Evolutionary conservation across 2,329 filamentous ascomycete genomes (phyloP).

Genomic region (Peltaster fructicola): DNA sequence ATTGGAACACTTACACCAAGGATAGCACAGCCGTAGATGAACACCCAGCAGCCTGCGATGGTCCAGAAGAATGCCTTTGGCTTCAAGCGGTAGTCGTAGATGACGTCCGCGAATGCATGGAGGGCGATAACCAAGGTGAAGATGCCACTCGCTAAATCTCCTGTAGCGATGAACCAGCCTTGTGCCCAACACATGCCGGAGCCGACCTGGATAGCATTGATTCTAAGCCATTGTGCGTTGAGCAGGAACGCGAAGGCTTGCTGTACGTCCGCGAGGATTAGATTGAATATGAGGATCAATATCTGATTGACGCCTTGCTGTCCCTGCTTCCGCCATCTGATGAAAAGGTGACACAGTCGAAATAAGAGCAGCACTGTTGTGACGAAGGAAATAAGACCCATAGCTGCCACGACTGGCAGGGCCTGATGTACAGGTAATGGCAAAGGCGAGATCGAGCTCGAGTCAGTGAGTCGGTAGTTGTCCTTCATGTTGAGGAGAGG

Average conservation of each 20-base stretch:
- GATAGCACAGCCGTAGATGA: conserved; percentile 39
- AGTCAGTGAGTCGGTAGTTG: too few species aligned
- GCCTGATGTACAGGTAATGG: conserved; percentile 21
- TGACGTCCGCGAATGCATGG: conserved; percentile 46
- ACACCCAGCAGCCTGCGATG: conserved; percentile 37
- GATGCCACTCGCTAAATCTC: conserved; percentile 46
- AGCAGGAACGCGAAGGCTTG: conserved; percentile 46
- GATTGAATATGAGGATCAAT: conserved; percentile 48
- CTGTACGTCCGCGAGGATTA: conserved; percentile 49
- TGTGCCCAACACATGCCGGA: conserved; percentile 41
- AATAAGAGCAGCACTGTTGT: conserved; percentile 26
- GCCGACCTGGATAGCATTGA: conserved; percentile 34
- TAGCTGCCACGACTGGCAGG: conserved; percentile 27
- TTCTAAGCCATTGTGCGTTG: conserved; percentile 39
- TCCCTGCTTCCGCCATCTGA: conserved; percentile 22
- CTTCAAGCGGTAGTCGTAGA: conserved; percentile 35
- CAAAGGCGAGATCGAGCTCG: conserved; percentile 14
- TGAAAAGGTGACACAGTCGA: conserved; percentile 29
- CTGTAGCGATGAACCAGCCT: conserved; percentile 48
- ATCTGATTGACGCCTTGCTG: conserved; percentile 39
- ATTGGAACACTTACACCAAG: too few species aligned
- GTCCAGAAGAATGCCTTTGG: conserved; percentile 31
- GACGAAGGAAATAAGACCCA: conserved; percentile 31
- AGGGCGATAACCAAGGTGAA: conserved; percentile 48
- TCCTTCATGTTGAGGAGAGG: too few species aligned